Conservation (phyloP, 192 early-diverging fungal genomes). For the Coemansia sp. region DNA sequence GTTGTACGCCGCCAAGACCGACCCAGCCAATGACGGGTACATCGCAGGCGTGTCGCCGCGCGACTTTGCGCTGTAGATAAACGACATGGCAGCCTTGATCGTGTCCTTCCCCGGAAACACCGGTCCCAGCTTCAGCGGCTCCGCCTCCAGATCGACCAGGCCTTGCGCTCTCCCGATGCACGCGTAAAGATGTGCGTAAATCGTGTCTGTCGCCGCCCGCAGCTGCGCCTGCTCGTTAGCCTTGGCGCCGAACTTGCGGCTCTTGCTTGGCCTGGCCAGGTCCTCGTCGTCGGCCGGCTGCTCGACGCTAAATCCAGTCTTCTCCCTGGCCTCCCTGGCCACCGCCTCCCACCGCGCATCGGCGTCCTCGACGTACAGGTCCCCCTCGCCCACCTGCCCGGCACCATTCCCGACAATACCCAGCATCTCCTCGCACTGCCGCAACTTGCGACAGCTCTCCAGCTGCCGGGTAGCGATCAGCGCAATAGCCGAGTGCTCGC, state of each 20-base stretch:
- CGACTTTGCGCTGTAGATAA: constrained; percentile 41
- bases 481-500: constrained; percentile 32
- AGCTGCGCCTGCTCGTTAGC: constrained; percentile 11
- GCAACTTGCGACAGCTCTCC: constrained; percentile 33
- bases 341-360: constrained; percentile 26
- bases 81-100: constrained; percentile 8
- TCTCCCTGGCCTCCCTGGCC: constrained; percentile 9
- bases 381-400: neutral
- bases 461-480: constrained; percentile 20
- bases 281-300: neutral
- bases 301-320: constrained; percentile 5
- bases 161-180: constrained; percentile 2
- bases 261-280: neutral
- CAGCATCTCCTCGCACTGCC: constrained; percentile 44
- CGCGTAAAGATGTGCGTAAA: constrained; percentile 28
- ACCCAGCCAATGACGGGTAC: constrained; percentile 21
- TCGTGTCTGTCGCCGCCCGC: constrained; percentile 9
- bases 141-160: constrained; percentile 6
- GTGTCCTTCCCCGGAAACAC: constrained; percentile 20
- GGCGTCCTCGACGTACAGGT: constrained; percentile 9
- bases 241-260: constrained; percentile 16
- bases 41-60: constrained; percentile 25
- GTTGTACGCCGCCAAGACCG: constrained; percentile 45
- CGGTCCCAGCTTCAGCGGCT: neutral
- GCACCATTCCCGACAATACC: neutral